A percentile compares a stretch with the other conserved stretches of the same genome.
Conservation (phyloP, 768 basidiomycete species). For the Trichaptum fuscoviolaceum region DNA sequence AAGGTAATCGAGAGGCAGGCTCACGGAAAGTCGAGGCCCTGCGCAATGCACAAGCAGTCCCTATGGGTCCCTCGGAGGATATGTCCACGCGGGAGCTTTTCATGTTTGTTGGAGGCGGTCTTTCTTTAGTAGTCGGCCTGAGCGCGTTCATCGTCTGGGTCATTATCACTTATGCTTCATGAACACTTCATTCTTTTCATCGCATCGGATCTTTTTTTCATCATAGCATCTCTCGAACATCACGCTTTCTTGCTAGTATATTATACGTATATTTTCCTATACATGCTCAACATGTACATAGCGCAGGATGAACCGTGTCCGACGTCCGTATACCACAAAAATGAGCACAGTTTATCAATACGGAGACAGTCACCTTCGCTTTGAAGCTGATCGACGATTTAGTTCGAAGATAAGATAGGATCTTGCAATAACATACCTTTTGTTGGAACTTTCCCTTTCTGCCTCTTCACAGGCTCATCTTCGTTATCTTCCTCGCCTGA, state of each 20-base stretch:
- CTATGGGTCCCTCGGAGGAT: conserved; percentile 4
- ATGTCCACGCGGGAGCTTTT: conserved; percentile 11
- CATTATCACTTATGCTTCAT: conserved; percentile 8
- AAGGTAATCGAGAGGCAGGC: conserved; percentile 13
- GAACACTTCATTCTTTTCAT: conserved; percentile 3
- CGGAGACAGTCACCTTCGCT: background rate
- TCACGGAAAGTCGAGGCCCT: background rate
- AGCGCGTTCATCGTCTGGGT: conserved; percentile 10
- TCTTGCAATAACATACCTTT: background rate
- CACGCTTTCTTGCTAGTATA: conserved; percentile 4
- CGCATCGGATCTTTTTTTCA: background rate
- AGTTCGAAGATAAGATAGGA: background rate
- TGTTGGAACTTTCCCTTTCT: background rate
- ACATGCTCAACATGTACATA: conserved; percentile 3
- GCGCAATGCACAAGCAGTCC: background rate
- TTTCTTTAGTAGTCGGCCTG: conserved; percentile 8
- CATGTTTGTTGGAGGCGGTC: conserved; percentile 9
- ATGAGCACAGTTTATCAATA: background rate
- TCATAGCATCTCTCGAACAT: background rate
- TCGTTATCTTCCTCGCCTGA: background rate
- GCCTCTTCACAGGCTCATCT: background rate
- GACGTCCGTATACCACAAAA: conserved; percentile 6
- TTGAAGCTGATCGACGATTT: background rate
- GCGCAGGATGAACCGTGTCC: conserved; percentile 4
- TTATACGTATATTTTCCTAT: conserved; percentile 2